Evolutionary conservation across 23 red algal species (phyloP).

Genomic region (Pyropia haitanensis): DNA sequence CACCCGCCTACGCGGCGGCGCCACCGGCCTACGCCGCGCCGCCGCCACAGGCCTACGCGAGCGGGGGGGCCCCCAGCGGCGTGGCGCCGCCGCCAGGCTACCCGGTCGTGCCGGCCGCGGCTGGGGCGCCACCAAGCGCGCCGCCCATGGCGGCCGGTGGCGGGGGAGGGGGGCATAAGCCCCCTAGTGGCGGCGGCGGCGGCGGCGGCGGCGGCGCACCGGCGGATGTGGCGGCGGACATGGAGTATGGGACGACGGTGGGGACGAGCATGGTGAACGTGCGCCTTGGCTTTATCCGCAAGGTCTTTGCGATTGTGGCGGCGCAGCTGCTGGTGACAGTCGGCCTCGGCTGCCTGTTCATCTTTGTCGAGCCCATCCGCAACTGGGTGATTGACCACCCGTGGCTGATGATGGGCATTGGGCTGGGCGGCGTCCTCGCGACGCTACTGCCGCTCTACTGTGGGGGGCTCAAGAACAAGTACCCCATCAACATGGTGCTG

Average conservation of each 20-base stretch:
- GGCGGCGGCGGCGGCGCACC: too few species aligned
- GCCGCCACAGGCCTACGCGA: too few species aligned
- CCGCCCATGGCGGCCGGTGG: too few species aligned
- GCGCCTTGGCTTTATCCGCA: constrained; percentile 86
- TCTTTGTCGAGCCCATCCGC: constrained; percentile 43
- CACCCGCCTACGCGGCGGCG: too few species aligned
- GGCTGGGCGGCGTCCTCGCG: constrained; percentile 33
- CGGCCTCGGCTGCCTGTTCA: constrained; percentile 46
- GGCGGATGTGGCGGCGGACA: neutral
- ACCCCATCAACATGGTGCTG: constrained; percentile 47
- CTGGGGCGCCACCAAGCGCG: too few species aligned
- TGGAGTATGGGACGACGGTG: constrained; percentile 4
- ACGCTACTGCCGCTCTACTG: constrained; percentile 47
- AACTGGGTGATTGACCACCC: constrained; percentile 18
- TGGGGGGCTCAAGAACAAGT: constrained; percentile 20
- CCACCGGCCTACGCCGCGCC: too few species aligned
- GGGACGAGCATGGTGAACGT: constrained; percentile 6
- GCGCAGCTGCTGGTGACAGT: constrained; percentile 81
- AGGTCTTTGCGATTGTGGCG: constrained; percentile 81
- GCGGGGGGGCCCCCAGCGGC: too few species aligned
- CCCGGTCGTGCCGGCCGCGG: too few species aligned
- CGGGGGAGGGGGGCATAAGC: too few species aligned
- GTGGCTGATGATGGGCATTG: constrained; percentile 29
- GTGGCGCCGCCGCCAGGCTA: too few species aligned
- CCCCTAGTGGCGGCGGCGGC: too few species aligned